Percentiles rank a stretch among this genome's conserved stretches.
These are phyloP conservation scores for Apophysomyces trapeziformis DNA, from an alignment of 371 early-diverging fungal species.

Conservation along the genomic window DNA sequence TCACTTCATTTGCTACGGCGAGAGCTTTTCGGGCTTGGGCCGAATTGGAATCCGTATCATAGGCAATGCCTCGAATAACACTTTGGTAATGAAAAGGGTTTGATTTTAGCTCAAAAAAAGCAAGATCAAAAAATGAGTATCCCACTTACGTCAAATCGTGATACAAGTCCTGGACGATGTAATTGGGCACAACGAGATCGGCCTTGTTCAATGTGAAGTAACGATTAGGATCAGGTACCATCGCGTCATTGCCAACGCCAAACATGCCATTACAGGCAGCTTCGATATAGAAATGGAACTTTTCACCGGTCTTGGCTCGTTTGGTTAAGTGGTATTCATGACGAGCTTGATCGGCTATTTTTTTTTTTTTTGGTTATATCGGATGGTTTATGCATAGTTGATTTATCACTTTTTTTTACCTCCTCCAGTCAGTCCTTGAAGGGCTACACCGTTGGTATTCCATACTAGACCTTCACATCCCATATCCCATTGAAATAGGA, in stretches of 20 bases:
- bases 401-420: slow-evolving; percentile 10
- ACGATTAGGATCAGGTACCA: slow-evolving; percentile 75
- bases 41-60: slow-evolving; percentile 71
- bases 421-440: slow-evolving; percentile 92
- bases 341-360: slow-evolving; percentile 63
- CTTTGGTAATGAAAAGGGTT: slow-evolving; percentile 20
- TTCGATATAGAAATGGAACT: slow-evolving; percentile 80
- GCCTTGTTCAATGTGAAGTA: slow-evolving; percentile 55
- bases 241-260: slow-evolving; percentile 76
- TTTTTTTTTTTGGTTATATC: too few relatives aligned
- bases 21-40: slow-evolving; percentile 73
- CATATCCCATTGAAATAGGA: slow-evolving; percentile 84
- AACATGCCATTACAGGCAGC: slow-evolving; percentile 95
- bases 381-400: too few relatives aligned
- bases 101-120: too few relatives aligned
- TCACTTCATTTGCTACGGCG: slow-evolving; percentile 76
- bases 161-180: slow-evolving; percentile 66
- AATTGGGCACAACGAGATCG: slow-evolving; percentile 75
- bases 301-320: slow-evolving; percentile 65
- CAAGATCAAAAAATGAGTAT: not conserved
- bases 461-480: slow-evolving; percentile 90
- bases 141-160: slow-evolving; percentile 62
- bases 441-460: slow-evolving; percentile 78
- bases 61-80: slow-evolving; percentile 76
- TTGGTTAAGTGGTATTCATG: slow-evolving; percentile 77